Evolutionary conservation across 768 basidiomycete genomes (phyloP).

Genomic region (Pisolithus tinctorius): DNA sequence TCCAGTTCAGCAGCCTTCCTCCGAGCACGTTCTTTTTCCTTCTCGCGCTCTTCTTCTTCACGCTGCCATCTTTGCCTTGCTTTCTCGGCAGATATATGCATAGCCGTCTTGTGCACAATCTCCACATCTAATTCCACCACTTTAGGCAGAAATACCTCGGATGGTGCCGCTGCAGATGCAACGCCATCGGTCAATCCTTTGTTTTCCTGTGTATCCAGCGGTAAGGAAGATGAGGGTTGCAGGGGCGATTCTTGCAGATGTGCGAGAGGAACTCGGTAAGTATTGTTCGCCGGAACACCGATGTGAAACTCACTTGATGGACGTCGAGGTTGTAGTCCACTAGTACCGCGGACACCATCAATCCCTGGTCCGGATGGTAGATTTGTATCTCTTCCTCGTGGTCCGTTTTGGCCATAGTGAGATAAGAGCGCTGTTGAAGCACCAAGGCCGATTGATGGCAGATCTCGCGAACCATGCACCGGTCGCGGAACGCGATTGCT

Average conservation of each 20-base stretch:
- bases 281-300: conserved; percentile 14
- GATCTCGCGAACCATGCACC: conserved; percentile 15
- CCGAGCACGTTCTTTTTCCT: conserved; percentile 71
- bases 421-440: conserved; percentile 3
- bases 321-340: conserved; percentile 17
- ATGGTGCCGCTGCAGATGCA: conserved; percentile 33
- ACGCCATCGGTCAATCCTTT: conserved; percentile 37
- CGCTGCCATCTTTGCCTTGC: conserved; percentile 73
- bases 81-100: conserved; percentile 81
- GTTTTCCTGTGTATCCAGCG: conserved; percentile 4
- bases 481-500: conserved; percentile 10
- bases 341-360: conserved; percentile 11
- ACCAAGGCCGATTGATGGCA: conserved; percentile 7
- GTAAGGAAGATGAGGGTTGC: conserved; percentile 26
- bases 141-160: conserved; percentile 26
- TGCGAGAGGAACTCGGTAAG: conserved; percentile 14
- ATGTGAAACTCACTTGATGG: conserved; percentile 17
- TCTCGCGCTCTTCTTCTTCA: conserved; percentile 79
- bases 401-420: conserved; percentile 15
- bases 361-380: conserved; percentile 6
- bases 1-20: conserved; percentile 75
- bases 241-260: conserved; percentile 36
- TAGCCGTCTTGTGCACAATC: conserved; percentile 62
- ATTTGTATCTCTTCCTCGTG: conserved; percentile 12
- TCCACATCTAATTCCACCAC: conserved; percentile 43